Evolutionary conservation across 208 protist species (phyloP).

Genomic region (Leishmania tropica): DNA sequence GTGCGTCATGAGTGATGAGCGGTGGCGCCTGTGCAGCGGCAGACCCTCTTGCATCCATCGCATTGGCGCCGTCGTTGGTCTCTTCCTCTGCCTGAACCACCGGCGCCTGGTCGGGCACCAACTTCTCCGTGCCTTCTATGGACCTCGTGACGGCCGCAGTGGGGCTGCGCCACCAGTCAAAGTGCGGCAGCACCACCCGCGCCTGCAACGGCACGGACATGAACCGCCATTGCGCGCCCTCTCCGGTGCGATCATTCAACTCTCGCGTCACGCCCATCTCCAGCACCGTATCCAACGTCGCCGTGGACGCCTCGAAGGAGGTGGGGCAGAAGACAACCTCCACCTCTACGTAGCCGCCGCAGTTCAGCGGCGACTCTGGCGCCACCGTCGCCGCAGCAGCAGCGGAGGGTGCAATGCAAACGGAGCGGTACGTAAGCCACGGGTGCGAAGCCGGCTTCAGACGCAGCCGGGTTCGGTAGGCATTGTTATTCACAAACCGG

Average conservation of each 20-base stretch:
- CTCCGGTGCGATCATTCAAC: constrained; percentile 66
- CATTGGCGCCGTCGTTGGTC: no score
- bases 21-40: not conserved
- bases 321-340: constrained; percentile 62
- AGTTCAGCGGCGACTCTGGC: constrained; percentile 50
- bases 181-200: constrained; percentile 61
- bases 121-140: not conserved
- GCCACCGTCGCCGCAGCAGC: constrained; percentile 7
- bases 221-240: constrained; percentile 82
- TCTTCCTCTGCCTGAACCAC: not conserved
- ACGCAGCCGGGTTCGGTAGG: constrained; percentile 57
- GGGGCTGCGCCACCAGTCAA: constrained; percentile 43
- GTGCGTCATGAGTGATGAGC: constrained; percentile 8
- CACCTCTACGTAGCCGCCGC: constrained; percentile 86
- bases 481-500: constrained; percentile 78
- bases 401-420: constrained; percentile 29
- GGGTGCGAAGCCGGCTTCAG: constrained; percentile 67
- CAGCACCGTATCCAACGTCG: constrained; percentile 47
- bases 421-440: constrained; percentile 70
- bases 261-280: constrained; percentile 75
- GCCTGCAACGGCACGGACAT: constrained; percentile 60
- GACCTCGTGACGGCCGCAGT: not conserved
- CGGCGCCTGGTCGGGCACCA: constrained; percentile 7
- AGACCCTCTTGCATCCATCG: not conserved
- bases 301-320: constrained; percentile 43